Percentiles rank a stretch among this genome's conserved stretches.
phyloP scores from a whole-genome alignment of 31 red algal genomes.

The Pterothamnion heteromorphum region DNA sequence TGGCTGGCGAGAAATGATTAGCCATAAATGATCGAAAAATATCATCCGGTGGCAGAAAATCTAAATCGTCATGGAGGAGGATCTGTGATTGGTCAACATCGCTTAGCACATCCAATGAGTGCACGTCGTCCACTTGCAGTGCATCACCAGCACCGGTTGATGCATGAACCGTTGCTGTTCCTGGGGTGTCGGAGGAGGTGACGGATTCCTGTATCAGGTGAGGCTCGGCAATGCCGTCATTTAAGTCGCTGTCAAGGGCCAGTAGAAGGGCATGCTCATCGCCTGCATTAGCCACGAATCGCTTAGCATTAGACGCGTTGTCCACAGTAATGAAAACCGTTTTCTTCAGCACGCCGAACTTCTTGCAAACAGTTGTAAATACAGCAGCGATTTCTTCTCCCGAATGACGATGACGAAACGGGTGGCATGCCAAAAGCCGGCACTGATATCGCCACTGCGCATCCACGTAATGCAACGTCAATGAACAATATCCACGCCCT shows the following conservation, averaged over 20 bases:
- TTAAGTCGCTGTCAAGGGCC: not conserved
- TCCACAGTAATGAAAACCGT: slow-evolving; percentile 7
- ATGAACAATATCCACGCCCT: not conserved
- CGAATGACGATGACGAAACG: slow-evolving; percentile 7
- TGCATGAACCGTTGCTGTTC: slow-evolving; percentile 12
- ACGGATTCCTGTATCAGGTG: slow-evolving; percentile 20
- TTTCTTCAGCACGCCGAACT: slow-evolving; percentile 18
- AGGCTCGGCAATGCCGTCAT: not conserved
- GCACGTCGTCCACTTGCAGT: not conserved
- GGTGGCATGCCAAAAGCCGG: not conserved
- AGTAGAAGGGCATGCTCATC: slow-evolving; percentile 20
- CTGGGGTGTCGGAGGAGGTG: slow-evolving; percentile 16
- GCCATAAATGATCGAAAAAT: slow-evolving; percentile 20
- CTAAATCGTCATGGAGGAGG: slow-evolving; percentile 10
- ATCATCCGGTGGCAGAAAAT: slow-evolving; percentile 11
- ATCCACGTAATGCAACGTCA: not conserved
- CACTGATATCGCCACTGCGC: not conserved
- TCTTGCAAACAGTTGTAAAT: slow-evolving; percentile 38
- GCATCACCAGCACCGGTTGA: not conserved
- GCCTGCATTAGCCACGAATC: slow-evolving; percentile 19
- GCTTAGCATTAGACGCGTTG: not conserved
- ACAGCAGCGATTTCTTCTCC: not conserved
- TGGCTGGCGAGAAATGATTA: slow-evolving; percentile 1
- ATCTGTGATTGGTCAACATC: slow-evolving; percentile 30
- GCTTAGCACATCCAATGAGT: slow-evolving; percentile 22